A percentile compares a stretch with the other conserved stretches of the same genome.
Conservation (phyloP, 2,329 filamentous ascomycete genomes). For the Paecilomyces sp. region DNA sequence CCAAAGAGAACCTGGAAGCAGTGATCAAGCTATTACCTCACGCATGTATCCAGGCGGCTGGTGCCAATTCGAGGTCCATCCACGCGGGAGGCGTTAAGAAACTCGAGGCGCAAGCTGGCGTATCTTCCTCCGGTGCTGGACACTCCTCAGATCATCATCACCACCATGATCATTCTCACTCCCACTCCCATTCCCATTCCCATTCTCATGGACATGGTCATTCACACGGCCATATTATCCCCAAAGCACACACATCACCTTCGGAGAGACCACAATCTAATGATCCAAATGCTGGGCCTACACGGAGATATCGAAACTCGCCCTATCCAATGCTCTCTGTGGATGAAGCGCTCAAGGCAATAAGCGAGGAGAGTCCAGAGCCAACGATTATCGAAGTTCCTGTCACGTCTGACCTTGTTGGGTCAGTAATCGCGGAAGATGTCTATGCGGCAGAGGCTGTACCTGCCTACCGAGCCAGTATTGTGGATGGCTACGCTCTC, state of each 20-base stretch:
- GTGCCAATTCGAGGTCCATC: conserved; percentile 69
- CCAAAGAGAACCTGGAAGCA: conserved; percentile 84
- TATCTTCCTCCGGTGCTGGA: conserved; percentile 29
- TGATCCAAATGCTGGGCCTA: conserved; percentile 52
- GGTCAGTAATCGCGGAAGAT: conserved; percentile 74
- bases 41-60: conserved; percentile 84
- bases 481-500: conserved; percentile 92
- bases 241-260: conserved; percentile 66
- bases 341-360: conserved; percentile 66
- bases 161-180: conserved; percentile 22
- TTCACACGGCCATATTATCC: conserved; percentile 54
- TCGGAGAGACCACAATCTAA: conserved; percentile 52
- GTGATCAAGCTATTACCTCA: conserved; percentile 87
- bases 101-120: conserved; percentile 74
- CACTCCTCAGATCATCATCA: conserved; percentile 8
- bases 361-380: conserved; percentile 64
- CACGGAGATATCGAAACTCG: conserved; percentile 70
- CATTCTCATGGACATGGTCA: conserved; percentile 53
- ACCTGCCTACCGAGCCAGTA: conserved; percentile 89
- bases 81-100: conserved; percentile 77
- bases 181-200: conserved; percentile 25
- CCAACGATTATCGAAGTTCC: conserved; percentile 51
- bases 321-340: conserved; percentile 91
- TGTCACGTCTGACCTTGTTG: conserved; percentile 62
- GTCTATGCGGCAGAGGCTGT: conserved; percentile 75